phyloP scores from a whole-genome alignment of 345 rosid genomes.

The Eucalyptus guilfoylei region DNA sequence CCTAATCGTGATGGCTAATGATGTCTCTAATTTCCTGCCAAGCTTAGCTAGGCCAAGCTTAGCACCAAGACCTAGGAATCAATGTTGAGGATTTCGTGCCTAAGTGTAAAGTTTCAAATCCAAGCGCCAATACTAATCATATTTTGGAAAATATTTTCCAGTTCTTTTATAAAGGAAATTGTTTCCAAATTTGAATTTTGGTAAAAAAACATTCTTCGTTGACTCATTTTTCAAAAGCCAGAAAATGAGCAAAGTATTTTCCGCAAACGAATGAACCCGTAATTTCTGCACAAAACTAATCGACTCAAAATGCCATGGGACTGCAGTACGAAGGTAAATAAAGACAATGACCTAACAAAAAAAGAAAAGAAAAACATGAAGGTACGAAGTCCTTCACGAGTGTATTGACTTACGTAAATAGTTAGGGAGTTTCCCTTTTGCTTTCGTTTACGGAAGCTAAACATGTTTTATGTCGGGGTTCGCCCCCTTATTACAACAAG shows the following conservation, averaged over 20 bases:
- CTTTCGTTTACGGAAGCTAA: background rate
- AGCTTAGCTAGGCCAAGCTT: background rate
- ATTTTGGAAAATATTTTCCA: too few relatives aligned
- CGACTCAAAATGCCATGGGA: background rate
- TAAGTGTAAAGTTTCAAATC: too few relatives aligned
- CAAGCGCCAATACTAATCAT: background rate
- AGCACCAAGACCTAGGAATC: fast-evolving
- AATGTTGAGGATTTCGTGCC: background rate
- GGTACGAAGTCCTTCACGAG: background rate
- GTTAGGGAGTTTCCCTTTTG: background rate
- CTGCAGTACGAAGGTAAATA: background rate
- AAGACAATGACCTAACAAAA: background rate
- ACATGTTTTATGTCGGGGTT: background rate
- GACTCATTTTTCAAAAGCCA: background rate
- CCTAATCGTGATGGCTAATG: background rate
- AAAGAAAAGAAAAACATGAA: background rate
- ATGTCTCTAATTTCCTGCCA: background rate
- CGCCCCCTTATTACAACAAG: background rate
- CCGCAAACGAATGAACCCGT: too few relatives aligned
- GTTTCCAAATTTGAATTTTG: background rate
- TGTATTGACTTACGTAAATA: background rate
- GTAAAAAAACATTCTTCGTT: fast-evolving
- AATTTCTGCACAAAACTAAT: background rate
- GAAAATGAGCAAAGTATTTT: background rate
- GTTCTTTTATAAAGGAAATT: too few relatives aligned